Percentiles rank a stretch among this genome's conserved stretches.
These are phyloP conservation scores for Aspergillus sp. DNA, from an alignment of 2,329 filamentous ascomycete genomes.

Conservation along the genomic window DNA sequence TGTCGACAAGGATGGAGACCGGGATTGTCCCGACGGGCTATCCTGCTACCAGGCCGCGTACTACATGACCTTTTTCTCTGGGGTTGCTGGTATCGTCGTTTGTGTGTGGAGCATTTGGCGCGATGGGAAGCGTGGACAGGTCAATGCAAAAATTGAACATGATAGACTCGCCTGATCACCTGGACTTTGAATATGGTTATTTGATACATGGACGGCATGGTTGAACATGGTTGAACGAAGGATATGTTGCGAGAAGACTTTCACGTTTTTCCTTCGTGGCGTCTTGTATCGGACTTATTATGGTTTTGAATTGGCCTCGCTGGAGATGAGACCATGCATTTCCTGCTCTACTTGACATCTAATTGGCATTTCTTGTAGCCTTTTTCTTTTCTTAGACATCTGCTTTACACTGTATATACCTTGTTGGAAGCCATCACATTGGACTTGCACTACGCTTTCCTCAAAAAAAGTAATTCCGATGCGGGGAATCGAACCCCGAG, in stretches of 20 bases:
- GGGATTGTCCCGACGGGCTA: slow-evolving; percentile 73
- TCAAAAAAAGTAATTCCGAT: slow-evolving; percentile 14
- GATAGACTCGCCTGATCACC: slow-evolving; percentile 32
- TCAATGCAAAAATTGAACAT: slow-evolving; percentile 30
- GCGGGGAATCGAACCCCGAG: slow-evolving; percentile 28
- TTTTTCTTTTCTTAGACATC: background rate
- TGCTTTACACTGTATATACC: background rate
- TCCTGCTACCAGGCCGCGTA: slow-evolving; percentile 82
- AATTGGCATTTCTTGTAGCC: background rate
- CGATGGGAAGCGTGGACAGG: slow-evolving; percentile 31
- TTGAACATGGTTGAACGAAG: background rate
- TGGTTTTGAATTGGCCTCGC: background rate
- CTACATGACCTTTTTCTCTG: slow-evolving; percentile 71
- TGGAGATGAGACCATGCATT: background rate
- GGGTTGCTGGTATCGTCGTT: slow-evolving; percentile 65
- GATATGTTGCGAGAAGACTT: background rate
- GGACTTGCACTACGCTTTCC: background rate
- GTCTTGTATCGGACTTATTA: background rate
- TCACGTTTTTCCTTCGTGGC: background rate
- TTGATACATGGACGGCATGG: background rate
- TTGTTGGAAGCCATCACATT: background rate
- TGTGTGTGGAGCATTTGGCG: slow-evolving; percentile 58
- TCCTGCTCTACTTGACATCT: background rate
- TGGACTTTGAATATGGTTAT: background rate
- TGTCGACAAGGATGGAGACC: slow-evolving; percentile 66